These are phyloP conservation scores for Fusarium palustre DNA, from an alignment of 2,329 filamentous ascomycete species.

Conservation along the genomic window DNA sequence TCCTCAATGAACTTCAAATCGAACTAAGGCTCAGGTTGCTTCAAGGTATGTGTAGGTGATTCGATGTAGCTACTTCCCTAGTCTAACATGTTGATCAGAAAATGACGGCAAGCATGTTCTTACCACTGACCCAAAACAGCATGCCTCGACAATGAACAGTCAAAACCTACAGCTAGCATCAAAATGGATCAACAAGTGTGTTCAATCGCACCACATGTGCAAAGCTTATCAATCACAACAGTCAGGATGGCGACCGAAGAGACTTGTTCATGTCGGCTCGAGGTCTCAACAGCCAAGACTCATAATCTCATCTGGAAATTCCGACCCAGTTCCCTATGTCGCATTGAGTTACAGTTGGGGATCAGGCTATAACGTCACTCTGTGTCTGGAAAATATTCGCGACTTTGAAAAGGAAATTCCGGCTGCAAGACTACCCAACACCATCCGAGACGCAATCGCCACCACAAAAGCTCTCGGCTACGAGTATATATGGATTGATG, in stretches of 20 bases:
- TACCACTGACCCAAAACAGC: accelerated
- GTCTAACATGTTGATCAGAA: not conserved
- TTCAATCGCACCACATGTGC: not conserved
- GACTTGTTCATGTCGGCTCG: not conserved
- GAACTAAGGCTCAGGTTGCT: conserved; percentile 1
- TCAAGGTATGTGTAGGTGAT: not conserved
- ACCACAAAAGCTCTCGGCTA: not conserved
- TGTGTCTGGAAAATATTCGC: accelerated
- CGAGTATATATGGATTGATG: conserved; percentile 7
- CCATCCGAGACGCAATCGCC: not conserved
- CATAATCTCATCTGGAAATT: not conserved
- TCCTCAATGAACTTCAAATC: not conserved
- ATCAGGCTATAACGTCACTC: not conserved
- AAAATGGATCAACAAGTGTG: conserved; percentile 3
- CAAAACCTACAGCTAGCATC: not conserved
- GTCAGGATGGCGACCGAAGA: not conserved
- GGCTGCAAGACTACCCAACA: accelerated
- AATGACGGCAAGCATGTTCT: not conserved
- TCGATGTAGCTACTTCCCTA: accelerated
- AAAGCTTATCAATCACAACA: not conserved
- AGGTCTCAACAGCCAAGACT: not conserved
- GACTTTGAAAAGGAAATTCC: not conserved
- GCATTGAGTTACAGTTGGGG: conserved; percentile 14
- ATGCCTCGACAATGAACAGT: not conserved
- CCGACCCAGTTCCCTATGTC: accelerated